Base-by-base conservation (phyloP, 306 rosid genomes). In the Rubus idaeus region DNA sequence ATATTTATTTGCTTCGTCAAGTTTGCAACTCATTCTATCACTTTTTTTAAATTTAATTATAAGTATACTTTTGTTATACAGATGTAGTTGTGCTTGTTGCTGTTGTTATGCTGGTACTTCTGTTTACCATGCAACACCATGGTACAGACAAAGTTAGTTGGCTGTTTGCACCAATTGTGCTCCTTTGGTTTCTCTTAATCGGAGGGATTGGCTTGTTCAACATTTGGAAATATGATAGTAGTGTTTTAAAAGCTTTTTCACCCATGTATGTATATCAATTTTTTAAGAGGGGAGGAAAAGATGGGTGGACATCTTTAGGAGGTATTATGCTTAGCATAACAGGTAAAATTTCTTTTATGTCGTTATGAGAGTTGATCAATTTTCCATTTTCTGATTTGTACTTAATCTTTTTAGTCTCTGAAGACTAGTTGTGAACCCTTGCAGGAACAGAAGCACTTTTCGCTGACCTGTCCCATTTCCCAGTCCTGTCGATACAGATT, bases 91-190 rank as follows among this genome's bases (percentile, higher is more conserved):
- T 92, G 83, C 70, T 92, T 70, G 90, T 92, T 87, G 97, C 99
- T 13, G 99, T 90, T 50, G 75, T 88, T 62, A 87, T 91, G 86
- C 78, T 95, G 85, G 82, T 89, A 40, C 94, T 94, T 20, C 66
- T 95, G 83, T 95, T 95, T 87, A 89, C 91, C 83, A 66, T 95
- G 92, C 99, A 95, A 83, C 93, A 88, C 78, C 87, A 89, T 71
- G 99, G 99, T 18, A 95, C 96, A 68, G 99, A 95, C 76, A 92
- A 74, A 89, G 97, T 95, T 76, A 88, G 97, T 77, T 95, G 94
- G 97, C 99, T 95, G 82, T 95, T 95, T 81, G 99, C 99, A 71
- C 98, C 97, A 68, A 78, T 95, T 55, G 94, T 95, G 26, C 92
- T 95, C 60, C 89, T 95, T 49, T 95, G 98, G 99, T 88, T 95